Conservation (phyloP, 192 early-diverging fungal genomes). For the Thoreauomyces humboldtii region DNA sequence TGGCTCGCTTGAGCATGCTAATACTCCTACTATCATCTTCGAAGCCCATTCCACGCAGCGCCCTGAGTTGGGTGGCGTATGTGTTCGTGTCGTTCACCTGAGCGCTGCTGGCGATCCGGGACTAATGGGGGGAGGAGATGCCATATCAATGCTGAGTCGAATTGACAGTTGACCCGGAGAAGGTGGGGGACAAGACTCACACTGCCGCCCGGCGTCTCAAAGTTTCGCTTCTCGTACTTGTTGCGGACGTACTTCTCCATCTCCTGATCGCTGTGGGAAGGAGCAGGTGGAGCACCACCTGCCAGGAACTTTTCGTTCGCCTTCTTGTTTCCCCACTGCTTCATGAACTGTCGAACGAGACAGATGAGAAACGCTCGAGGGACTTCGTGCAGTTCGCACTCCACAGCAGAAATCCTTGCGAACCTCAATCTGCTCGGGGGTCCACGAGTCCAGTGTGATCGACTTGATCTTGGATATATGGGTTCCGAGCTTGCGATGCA, state of each 20-base stretch:
- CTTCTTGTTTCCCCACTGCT: slow-evolving; percentile 34
- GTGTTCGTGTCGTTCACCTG: slow-evolving; percentile 19
- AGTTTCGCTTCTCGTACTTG: slow-evolving; percentile 83
- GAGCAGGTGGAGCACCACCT: slow-evolving; percentile 18
- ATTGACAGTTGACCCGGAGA: too few relatives aligned
- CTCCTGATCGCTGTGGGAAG: slow-evolving; percentile 37
- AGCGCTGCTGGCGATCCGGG: slow-evolving; percentile 18
- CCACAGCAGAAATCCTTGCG: neutral
- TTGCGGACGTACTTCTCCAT: slow-evolving; percentile 87
- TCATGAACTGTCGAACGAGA: slow-evolving; percentile 23
- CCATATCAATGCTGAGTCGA: too few relatives aligned
- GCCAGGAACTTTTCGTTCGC: slow-evolving; percentile 36
- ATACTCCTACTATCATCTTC: slow-evolving; percentile 64
- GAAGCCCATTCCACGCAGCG: slow-evolving; percentile 80
- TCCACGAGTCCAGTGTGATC: slow-evolving; percentile 86
- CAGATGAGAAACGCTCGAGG: neutral
- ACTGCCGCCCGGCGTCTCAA: slow-evolving; percentile 33
- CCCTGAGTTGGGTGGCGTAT: slow-evolving; percentile 33
- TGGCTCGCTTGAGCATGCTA: slow-evolving; percentile 64
- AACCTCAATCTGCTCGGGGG: slow-evolving; percentile 78
- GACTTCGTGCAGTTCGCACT: neutral
- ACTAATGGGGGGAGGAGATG: neutral
- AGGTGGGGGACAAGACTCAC: slow-evolving; percentile 1
- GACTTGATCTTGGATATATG: slow-evolving; percentile 92
- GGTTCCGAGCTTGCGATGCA: slow-evolving; percentile 70